phyloP scores from a whole-genome alignment of 768 basidiomycete species.

The Phanerodontia chrysosporium region DNA sequence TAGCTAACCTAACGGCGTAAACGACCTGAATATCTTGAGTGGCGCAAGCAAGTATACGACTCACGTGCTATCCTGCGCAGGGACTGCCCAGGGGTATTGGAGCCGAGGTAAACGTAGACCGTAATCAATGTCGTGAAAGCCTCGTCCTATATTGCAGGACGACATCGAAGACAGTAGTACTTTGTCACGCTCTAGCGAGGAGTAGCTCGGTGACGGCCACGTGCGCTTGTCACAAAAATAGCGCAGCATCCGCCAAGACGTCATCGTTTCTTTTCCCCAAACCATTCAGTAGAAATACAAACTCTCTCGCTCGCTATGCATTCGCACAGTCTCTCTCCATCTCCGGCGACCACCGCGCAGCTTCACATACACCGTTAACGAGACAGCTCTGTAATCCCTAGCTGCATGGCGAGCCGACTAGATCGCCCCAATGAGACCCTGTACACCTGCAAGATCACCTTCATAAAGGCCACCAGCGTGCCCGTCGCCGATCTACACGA shows the following conservation, averaged over 20 bases:
- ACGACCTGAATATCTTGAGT: too few relatives aligned
- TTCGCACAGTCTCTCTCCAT: too few relatives aligned
- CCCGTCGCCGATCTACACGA: slow-evolving; percentile 22
- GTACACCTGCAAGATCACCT: slow-evolving; percentile 21
- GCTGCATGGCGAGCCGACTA: not conserved
- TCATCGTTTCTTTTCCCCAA: not conserved
- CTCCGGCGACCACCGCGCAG: not conserved
- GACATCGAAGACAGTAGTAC: too few relatives aligned
- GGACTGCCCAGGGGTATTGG: too few relatives aligned
- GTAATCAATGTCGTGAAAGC: too few relatives aligned
- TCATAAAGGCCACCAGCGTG: slow-evolving; percentile 19
- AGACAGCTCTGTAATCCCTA: not conserved
- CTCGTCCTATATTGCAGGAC: too few relatives aligned
- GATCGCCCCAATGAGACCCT: slow-evolving; percentile 1
- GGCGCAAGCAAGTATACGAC: too few relatives aligned
- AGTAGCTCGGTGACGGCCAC: not conserved
- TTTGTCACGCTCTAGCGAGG: too few relatives aligned
- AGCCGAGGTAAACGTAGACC: too few relatives aligned
- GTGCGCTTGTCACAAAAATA: not conserved
- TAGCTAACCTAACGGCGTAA: too few relatives aligned
- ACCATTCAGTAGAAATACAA: not conserved
- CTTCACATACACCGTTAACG: not conserved
- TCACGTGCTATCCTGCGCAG: too few relatives aligned
- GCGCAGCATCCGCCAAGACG: not conserved
- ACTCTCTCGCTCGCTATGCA: not conserved